phyloP scores from a whole-genome alignment of 2,329 filamentous ascomycete species.

The Colletotrichum kahawae region DNA sequence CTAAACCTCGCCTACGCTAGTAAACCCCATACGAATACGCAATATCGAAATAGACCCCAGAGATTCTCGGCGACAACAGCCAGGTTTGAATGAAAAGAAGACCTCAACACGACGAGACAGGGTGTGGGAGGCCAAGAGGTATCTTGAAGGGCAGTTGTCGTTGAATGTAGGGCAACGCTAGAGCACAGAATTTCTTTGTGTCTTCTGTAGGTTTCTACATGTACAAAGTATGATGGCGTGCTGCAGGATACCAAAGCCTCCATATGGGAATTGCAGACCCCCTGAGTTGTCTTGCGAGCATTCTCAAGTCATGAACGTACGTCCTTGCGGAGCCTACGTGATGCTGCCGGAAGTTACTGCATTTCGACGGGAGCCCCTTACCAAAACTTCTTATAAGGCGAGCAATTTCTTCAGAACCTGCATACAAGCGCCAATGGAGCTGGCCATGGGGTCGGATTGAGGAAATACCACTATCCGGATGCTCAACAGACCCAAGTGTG shows the following conservation, averaged over 20 bases:
- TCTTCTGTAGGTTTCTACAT: rapidly evolving
- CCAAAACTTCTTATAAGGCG: rapidly evolving
- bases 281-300: rapidly evolving
- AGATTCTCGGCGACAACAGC: too few relatives aligned
- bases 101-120: too few relatives aligned
- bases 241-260: background rate
- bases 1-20: background rate
- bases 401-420: background rate
- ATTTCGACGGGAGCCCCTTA: rapidly evolving
- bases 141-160: background rate
- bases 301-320: rapidly evolving
- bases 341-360: background rate
- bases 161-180: too few relatives aligned
- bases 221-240: rapidly evolving
- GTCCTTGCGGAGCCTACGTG: background rate
- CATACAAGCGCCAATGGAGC: background rate
- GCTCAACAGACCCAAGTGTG: too few relatives aligned
- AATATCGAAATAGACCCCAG: background rate
- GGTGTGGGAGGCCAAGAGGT: background rate
- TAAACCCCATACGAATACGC: background rate
- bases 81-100: too few relatives aligned
- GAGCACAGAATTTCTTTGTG: too few relatives aligned
- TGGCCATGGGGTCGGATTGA: too few relatives aligned
- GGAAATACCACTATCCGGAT: too few relatives aligned
- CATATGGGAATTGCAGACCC: too few relatives aligned